Base-by-base conservation (phyloP, 208 protist genomes). In the Trichomonas gallinae region DNA sequence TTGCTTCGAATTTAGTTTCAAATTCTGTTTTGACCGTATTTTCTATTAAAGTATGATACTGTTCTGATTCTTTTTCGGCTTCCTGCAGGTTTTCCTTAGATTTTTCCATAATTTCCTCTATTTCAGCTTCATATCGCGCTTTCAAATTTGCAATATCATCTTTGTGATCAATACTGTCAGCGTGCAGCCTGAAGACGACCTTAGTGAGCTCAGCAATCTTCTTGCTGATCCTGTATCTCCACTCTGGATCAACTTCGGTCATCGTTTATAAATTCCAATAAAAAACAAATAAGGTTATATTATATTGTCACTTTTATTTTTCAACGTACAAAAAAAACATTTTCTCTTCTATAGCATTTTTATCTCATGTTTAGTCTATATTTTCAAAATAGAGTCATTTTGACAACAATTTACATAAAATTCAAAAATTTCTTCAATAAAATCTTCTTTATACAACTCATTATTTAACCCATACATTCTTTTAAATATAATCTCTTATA, bases 1-100 rank as follows among this genome's bases (percentile, higher is more conserved):
- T 93, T 93, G 42, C 40, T 0, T 93, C 17, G 46, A 48, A 93
- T 93, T 93, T 93, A 58, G 87, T 93, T 93, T 93, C 87, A 42
- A 93, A 93, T 51, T 93, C 87, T 38, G 87, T 38, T 93, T 40
- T 48, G 0, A 93, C 87, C 21, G 87, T 93, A 44, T 34, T n/a
- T 93, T 93, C 87, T 11, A 93, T 93, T 34, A 42, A 34, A 26
- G 44, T 21, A 38, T 93, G 40, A 31, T 93, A 93, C 8, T 93
- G 15, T 10, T 93, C 87, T 2, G 40, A 23, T 38, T 93, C 44
- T 93, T 93, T 48, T 58, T 58, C 40, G 26, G 87, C 40, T 34
- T 42, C n/a, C 51, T 23, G 17, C 3, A 93, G 15, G 15, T 93
- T 93, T 51, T 34, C 44, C 38, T 93, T 51, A 1, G 87, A 93